Base-by-base conservation (phyloP, 805 yeast species). In the Blastobotrys americana region DNA sequence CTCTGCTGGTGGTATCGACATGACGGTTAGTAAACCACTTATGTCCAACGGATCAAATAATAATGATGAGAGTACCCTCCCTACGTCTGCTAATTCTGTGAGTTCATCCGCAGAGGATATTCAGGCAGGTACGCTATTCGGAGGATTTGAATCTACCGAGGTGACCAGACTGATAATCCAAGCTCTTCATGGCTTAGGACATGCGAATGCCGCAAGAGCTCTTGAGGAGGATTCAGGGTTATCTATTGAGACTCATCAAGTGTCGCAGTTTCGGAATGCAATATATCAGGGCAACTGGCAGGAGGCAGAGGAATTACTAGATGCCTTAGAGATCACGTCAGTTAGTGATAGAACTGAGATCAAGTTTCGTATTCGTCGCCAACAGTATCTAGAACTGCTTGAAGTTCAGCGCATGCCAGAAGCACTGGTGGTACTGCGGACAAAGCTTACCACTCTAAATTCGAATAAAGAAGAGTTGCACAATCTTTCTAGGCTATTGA, bases 91-190 rank as follows among this genome's bases (percentile, higher is more conserved):
- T n/a, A n/a, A n/a, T n/a, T n/a, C n/a, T n/a, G n/a, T n/a, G n/a
- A n/a, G n/a, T n/a, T n/a, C n/a, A n/a, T n/a, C n/a, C n/a, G n/a
- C n/a, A n/a, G n/a, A n/a, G n/a, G n/a, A n/a, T n/a, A n/a, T n/a
- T n/a, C n/a, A n/a, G n/a, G n/a, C n/a, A n/a, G n/a, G n/a, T n/a
- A n/a, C n/a, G n/a, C n/a, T n/a, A n/a, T n/a, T n/a, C n/a, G n/a
- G n/a, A 39, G 66, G 66, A 16, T 56, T 56, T 34, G 54, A 58
- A 42, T 48, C 49, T 27, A 49, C 48, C 17, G 74, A 76, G 53
- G 61, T 75, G 17, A 68, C 77, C 2, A 67, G 76, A 41, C 59
- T 77, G 22, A 55, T 77, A 34, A 69, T 76, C 31, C 79, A 76
- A 50, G 61, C 77, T 0, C 56, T 77, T 41, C 60, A 63, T 31